Conservation (phyloP, 2,329 filamentous ascomycete genomes). For the Ceratocystis albifundus region DNA sequence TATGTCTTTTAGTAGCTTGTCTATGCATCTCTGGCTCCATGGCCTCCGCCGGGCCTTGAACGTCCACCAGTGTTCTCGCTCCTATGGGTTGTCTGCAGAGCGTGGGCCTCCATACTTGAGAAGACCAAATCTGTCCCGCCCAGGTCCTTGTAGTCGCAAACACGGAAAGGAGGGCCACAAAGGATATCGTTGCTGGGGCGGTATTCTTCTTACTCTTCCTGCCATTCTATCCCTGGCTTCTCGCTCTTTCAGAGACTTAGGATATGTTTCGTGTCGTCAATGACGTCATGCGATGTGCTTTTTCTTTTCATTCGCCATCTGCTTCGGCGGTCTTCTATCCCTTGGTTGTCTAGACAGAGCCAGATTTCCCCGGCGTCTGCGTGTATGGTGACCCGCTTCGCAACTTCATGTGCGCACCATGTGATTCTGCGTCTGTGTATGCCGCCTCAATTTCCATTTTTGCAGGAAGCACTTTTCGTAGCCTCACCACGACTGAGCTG, state of each 20-base stretch:
- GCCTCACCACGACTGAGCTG: too few relatives aligned
- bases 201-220: too few relatives aligned
- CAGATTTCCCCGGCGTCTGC: background rate
- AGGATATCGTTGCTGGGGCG: too few relatives aligned
- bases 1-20: background rate
- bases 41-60: background rate
- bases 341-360: background rate
- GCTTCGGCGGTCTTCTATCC: background rate
- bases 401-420: background rate
- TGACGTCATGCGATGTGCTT: background rate
- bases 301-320: background rate
- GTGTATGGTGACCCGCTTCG: background rate
- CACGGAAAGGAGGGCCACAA: too few relatives aligned
- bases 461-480: too few relatives aligned
- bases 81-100: background rate
- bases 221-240: background rate
- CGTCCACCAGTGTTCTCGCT: background rate
- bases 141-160: background rate
- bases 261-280: background rate
- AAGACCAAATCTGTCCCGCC: background rate
- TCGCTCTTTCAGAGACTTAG: background rate
- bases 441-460: background rate
- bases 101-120: background rate
- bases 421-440: background rate
- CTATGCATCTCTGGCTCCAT: background rate